Conservation (phyloP, 2,329 filamentous ascomycete genomes). For the Cytospora piceae region DNA sequence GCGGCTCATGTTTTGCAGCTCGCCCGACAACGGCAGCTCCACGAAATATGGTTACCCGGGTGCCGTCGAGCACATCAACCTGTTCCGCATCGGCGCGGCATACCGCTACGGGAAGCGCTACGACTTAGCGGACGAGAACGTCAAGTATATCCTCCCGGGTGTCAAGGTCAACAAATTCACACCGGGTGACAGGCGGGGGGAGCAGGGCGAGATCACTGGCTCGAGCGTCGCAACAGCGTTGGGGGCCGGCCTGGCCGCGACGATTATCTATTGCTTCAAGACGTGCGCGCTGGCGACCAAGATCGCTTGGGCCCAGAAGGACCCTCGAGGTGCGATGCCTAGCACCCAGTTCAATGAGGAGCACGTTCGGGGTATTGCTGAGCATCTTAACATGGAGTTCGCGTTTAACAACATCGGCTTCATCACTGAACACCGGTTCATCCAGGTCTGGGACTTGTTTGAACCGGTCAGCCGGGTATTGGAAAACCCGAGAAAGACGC, state of each 20-base stretch:
- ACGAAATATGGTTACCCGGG: accelerated
- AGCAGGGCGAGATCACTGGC: neutral
- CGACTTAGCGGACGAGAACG: neutral
- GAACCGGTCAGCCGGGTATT: neutral
- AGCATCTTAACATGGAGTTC: neutral
- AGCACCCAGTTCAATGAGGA: neutral
- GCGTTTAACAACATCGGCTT: neutral
- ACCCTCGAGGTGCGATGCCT: neutral
- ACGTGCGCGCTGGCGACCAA: neutral
- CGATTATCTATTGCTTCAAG: slow-evolving; percentile 13
- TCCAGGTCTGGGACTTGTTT: neutral
- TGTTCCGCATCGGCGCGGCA: slow-evolving; percentile 3
- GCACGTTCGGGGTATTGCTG: neutral
- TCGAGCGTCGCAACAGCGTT: neutral
- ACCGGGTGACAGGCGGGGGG: neutral
- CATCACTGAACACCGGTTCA: neutral
- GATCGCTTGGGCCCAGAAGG: neutral
- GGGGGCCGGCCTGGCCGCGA: neutral
- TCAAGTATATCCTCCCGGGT: neutral
- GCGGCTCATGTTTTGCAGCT: slow-evolving; percentile 7
- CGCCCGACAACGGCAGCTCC: neutral
- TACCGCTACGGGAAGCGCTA: neutral
- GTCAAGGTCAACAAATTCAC: neutral
- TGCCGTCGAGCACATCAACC: neutral
- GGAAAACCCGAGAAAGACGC: neutral